Evolutionary conservation across 2,329 filamentous ascomycete genomes (phyloP).

Genomic region (Colletotrichum tropicale): DNA sequence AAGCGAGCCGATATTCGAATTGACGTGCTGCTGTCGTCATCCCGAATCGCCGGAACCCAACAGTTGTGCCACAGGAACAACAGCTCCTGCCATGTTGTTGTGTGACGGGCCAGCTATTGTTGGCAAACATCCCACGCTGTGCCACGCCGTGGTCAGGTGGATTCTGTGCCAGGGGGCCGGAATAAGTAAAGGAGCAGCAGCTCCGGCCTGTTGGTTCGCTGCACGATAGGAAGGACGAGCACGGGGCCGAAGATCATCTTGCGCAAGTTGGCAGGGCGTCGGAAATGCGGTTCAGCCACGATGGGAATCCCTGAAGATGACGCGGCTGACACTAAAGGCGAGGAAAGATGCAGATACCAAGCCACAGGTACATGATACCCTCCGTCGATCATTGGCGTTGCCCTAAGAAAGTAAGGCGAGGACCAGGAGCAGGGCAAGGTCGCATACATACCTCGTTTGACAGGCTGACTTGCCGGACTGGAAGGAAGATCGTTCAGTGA

Average conservation of each 20-base stretch:
- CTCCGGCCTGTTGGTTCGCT: not conserved
- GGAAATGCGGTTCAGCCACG: not conserved
- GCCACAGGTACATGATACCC: not conserved
- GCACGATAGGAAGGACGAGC: not conserved
- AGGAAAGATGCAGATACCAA: not conserved
- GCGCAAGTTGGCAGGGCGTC: not conserved
- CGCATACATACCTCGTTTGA: not conserved
- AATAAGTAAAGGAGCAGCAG: not conserved
- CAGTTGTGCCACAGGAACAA: not conserved
- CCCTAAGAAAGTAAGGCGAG: not conserved
- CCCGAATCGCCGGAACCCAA: not conserved
- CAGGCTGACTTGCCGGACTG: not conserved
- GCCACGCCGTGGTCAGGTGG: not conserved
- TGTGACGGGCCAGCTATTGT: not conserved
- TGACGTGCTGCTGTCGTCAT: slow-evolving; percentile 9
- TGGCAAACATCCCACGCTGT: not conserved
- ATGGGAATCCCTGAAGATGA: not conserved
- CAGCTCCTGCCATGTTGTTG: not conserved
- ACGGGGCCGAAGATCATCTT: not conserved
- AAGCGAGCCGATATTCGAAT: not conserved
- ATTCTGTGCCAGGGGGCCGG: not conserved
- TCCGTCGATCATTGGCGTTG: not conserved
- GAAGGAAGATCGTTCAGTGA: not conserved
- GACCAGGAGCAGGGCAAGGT: not conserved
- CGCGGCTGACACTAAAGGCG: not conserved